These are phyloP conservation scores for Scutellaria galericulata DNA, from an alignment of 257 asterid species.

Conservation along the genomic window DNA sequence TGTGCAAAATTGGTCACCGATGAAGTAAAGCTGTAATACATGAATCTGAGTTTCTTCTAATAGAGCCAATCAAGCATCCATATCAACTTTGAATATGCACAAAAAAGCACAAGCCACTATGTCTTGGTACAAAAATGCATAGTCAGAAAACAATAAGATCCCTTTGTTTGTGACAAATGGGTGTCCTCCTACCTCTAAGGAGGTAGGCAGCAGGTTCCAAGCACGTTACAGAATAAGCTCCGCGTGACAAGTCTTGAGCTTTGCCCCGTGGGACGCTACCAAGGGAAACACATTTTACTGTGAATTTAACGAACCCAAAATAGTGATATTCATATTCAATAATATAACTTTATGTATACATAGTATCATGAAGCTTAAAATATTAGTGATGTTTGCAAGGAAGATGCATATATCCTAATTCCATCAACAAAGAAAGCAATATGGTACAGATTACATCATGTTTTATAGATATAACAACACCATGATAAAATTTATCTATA, in stretches of 20 bases:
- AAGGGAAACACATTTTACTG: conserved; percentile 59
- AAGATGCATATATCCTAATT: conserved; percentile 1
- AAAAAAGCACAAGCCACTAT: conserved; percentile 30
- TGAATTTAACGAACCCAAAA: conserved; percentile 45
- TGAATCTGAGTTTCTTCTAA: conserved; percentile 36
- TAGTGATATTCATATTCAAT: conserved; percentile 26
- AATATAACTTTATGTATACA: conserved; percentile 9
- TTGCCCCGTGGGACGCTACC: conserved; percentile 64
- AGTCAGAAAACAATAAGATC: conserved; percentile 33
- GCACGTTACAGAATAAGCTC: conserved; percentile 64
- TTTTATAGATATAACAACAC: conserved; percentile 21
- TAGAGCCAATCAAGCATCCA: conserved; percentile 36
- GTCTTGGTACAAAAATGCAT: conserved; percentile 35
- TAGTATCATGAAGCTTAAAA: conserved; percentile 17
- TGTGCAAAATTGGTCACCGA: conserved; percentile 19
- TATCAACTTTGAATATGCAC: conserved; percentile 35
- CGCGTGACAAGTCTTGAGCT: conserved; percentile 64
- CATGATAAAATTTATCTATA: not conserved
- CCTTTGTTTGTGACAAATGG: conserved; percentile 46
- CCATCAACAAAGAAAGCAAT: conserved; percentile 3
- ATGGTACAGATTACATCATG: conserved; percentile 25
- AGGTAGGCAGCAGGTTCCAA: conserved; percentile 84
- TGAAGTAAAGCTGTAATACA: conserved; percentile 24
- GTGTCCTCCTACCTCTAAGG: conserved; percentile 66
- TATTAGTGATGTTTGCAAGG: not conserved